phyloP scores from a whole-genome alignment of 2,329 filamentous ascomycete genomes.

The Nemania bipapillata region DNA sequence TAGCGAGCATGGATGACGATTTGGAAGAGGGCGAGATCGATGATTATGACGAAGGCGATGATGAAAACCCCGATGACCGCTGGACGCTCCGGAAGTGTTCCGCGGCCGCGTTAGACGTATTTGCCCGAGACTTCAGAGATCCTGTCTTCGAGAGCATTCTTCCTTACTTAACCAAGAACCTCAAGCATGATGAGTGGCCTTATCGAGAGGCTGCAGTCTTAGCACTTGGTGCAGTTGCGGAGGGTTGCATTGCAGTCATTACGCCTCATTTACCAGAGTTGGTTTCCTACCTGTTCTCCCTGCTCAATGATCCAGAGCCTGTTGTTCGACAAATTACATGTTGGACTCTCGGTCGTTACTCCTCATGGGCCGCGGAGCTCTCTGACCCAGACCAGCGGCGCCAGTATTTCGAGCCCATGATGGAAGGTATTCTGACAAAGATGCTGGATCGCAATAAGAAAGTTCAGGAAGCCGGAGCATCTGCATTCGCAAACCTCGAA shows the following conservation, averaged over 20 bases:
- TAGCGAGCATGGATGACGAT: slow-evolving; percentile 74
- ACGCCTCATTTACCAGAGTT: slow-evolving; percentile 90
- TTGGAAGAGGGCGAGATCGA: slow-evolving; percentile 89
- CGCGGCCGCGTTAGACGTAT: slow-evolving; percentile 91
- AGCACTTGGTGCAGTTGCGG: slow-evolving; percentile 91
- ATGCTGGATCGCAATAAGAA: slow-evolving; percentile 99
- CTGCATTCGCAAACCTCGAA: slow-evolving; percentile 94
- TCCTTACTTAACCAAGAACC: slow-evolving; percentile 89
- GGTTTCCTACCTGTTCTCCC: slow-evolving; percentile 86
- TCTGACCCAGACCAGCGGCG: slow-evolving; percentile 73
- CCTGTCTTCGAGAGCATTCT: slow-evolving; percentile 91
- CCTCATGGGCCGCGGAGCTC: slow-evolving; percentile 86
- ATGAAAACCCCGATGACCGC: slow-evolving; percentile 84
- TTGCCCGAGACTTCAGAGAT: slow-evolving; percentile 88
- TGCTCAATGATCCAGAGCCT: slow-evolving; percentile 85
- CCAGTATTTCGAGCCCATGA: slow-evolving; percentile 90
- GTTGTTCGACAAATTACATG: slow-evolving; percentile 97
- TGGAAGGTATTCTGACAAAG: slow-evolving; percentile 92
- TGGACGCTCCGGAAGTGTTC: slow-evolving; percentile 99
- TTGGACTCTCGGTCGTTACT: slow-evolving; percentile 95
- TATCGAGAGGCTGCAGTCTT: slow-evolving; percentile 93
- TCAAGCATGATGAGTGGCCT: slow-evolving; percentile 89
- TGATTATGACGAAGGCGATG: slow-evolving; percentile 78
- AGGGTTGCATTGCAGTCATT: slow-evolving; percentile 91
- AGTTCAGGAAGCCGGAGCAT: slow-evolving; percentile 95